Conservation (phyloP, 73 alveolate genomes). For the Paramecium sexaurelia region DNA sequence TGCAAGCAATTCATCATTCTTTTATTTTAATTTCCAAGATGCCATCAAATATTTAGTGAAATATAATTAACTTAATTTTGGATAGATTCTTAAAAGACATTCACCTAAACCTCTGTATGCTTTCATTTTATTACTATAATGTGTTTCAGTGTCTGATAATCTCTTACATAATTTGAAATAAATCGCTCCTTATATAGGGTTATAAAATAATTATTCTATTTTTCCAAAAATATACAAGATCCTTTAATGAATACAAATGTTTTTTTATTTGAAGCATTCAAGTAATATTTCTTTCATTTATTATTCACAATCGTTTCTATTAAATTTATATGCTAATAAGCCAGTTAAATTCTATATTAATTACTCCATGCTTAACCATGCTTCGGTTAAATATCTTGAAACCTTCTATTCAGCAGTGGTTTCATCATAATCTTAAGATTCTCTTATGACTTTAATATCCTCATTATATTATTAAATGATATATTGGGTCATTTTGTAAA, state of each 20-base stretch:
- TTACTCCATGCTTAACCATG: constrained; percentile 15
- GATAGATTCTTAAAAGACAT: constrained; percentile 3
- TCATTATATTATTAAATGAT: not conserved
- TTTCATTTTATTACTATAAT: constrained; percentile 10
- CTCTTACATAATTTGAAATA: constrained; percentile 33
- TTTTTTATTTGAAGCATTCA: not conserved
- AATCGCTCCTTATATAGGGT: not conserved
- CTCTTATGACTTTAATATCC: not conserved
- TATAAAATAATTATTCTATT: not conserved
- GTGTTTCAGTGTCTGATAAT: constrained; percentile 17
- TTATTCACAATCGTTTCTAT: not conserved
- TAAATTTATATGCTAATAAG: not conserved
- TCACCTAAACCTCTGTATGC: constrained; percentile 48
- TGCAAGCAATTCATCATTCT: constrained; percentile 42
- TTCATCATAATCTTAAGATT: not conserved
- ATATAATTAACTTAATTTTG: not conserved
- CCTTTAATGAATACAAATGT: not conserved
- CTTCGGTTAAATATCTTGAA: not conserved
- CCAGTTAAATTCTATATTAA: not conserved
- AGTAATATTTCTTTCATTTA: not conserved
- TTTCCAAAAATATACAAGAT: constrained; percentile 33
- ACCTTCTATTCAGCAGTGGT: not conserved
- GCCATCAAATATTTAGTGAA: constrained; percentile 50
- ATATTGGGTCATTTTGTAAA: not conserved
- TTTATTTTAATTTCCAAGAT: constrained; percentile 1